These are phyloP conservation scores for Hyphopichia khmerensis DNA, from an alignment of 1,139 yeast species.

Conservation along the genomic window DNA sequence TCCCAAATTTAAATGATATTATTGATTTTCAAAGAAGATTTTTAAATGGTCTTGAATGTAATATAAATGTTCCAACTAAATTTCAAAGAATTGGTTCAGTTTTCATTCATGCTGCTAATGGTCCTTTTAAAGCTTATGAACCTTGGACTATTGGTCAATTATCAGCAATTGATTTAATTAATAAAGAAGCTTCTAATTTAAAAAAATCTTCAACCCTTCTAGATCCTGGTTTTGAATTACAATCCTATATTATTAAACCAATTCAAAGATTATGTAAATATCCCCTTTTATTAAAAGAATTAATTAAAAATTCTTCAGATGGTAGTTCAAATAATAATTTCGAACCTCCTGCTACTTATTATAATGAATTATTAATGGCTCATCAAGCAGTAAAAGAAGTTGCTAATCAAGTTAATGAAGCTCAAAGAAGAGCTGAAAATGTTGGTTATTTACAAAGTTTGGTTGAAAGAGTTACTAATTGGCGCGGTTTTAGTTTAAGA, in stretches of 20 bases:
- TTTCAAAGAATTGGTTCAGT: slow-evolving; percentile 87
- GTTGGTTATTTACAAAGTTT: slow-evolving; percentile 68
- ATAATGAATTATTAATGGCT: slow-evolving; percentile 70
- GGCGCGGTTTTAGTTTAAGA: slow-evolving; percentile 88
- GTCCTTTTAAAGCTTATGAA: slow-evolving; percentile 85
- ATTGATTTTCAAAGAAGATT: slow-evolving; percentile 92
- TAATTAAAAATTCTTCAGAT: slow-evolving; percentile 59
- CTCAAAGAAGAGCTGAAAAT: slow-evolving; percentile 91
- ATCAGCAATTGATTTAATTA: slow-evolving; percentile 79
- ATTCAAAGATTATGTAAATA: slow-evolving; percentile 93
- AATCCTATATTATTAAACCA: slow-evolving; percentile 87
- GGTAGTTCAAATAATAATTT: slow-evolving; percentile 16
- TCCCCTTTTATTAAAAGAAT: slow-evolving; percentile 76
- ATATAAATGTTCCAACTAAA: slow-evolving; percentile 69
- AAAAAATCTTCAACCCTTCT: slow-evolving; percentile 59
- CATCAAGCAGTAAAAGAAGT: slow-evolving; percentile 59
- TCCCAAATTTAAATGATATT: slow-evolving; percentile 84
- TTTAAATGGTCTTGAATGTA: slow-evolving; percentile 84
- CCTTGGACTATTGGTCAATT: slow-evolving; percentile 88
- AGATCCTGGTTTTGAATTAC: slow-evolving; percentile 87
- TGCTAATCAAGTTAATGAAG: slow-evolving; percentile 89
- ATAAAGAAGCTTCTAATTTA: slow-evolving; percentile 59
- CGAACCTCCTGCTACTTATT: slow-evolving; percentile 13
- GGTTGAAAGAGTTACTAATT: slow-evolving; percentile 73
- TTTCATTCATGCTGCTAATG: slow-evolving; percentile 73